Evolutionary conservation across 805 yeast genomes (phyloP), one percentile per base, ranked within the genome.

Genomic region (Myxozyma udenii): DNA sequence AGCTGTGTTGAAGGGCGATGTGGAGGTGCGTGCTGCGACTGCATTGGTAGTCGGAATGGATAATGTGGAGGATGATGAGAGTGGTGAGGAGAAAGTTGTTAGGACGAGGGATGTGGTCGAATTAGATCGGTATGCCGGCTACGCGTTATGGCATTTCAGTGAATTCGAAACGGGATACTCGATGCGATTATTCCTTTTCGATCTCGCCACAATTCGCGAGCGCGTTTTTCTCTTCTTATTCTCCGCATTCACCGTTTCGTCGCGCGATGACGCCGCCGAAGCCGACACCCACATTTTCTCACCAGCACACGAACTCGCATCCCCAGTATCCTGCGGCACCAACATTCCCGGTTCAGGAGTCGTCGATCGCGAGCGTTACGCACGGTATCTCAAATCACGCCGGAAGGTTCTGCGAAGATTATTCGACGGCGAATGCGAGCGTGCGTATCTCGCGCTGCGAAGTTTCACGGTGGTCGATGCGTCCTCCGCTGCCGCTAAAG

Each of bases 111-210:
- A 28, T 28, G 33, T 9, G 14, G 12, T 12, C 22, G 50, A 46
- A 32, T 11, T 32, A 12, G 44, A 38, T 18, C 22, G 30, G 3
- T 49, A 48, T 23, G 53, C 46, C 14, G 57, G 57, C 3, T 45
- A 45, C 32, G 57, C 51, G 12, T 43, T 48, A 11, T 53, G 53
- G 53, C 47, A 37, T 3, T 19, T 28, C 3, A 32, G 32, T 2
- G 11, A 5, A 33, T 26, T 33, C 1, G 40, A 12, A 26, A 6
- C 43, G 3, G 26, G 24, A 18, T 51, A 44, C 28, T 37, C 42
- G 6, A 18, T 44, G 22, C 22, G 33, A 2, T 22, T 53, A 7
- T 37, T 53, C n/a, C 12, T 48, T 16, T 53, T 53, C 41, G 57
- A 53, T 32, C 7, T 53, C 9, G 12, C n/a, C 14, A 12, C n/a